Evolutionary conservation across 2,329 filamentous ascomycete species (phyloP).

Genomic region (Karstenula rhodostoma): DNA sequence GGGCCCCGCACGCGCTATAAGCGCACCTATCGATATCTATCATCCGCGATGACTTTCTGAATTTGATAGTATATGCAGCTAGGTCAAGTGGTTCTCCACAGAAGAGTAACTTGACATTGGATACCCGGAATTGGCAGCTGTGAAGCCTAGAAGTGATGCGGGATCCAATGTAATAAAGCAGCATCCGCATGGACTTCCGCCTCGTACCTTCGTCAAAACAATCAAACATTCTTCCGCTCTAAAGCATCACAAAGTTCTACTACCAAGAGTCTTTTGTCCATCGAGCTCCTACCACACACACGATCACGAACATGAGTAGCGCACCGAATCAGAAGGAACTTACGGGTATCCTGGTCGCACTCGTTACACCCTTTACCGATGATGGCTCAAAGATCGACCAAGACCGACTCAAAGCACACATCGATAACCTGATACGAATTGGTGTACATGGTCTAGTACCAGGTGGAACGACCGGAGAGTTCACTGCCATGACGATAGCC

Average conservation of each 20-base stretch:
- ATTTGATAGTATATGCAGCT: not conserved
- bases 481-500: conserved; percentile 54
- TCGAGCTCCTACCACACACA: not conserved
- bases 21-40: not conserved
- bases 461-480: conserved; percentile 61
- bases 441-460: conserved; percentile 61
- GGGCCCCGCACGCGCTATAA: not conserved
- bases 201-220: not conserved
- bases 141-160: not conserved
- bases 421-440: conserved; percentile 55
- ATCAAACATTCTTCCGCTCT: no score
- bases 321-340: conserved; percentile 21
- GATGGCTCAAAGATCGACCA: conserved; percentile 55
- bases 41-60: not conserved
- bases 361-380: conserved; percentile 58
- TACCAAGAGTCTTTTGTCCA: not conserved
- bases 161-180: not conserved
- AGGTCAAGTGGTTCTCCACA: not conserved
- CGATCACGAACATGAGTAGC: conserved; percentile 5
- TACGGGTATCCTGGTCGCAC: conserved; percentile 58
- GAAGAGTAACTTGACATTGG: not conserved
- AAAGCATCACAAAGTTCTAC: not conserved
- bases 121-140: not conserved
- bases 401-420: conserved; percentile 52
- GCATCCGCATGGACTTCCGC: not conserved